Conservation (phyloP, 768 basidiomycete species). For the Xanthoconium stramineum region DNA sequence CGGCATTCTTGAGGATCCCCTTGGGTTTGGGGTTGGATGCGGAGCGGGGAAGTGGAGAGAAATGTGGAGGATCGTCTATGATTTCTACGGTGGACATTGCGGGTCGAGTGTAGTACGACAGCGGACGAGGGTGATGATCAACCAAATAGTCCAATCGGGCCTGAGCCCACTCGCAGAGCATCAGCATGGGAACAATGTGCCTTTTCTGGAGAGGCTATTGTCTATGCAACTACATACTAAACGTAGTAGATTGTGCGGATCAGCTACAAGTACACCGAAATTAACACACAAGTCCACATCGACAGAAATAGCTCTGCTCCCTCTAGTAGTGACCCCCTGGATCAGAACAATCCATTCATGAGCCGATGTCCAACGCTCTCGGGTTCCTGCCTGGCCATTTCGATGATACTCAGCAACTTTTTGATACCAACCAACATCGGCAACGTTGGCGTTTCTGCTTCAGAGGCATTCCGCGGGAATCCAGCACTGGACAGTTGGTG, state of each 20-base stretch:
- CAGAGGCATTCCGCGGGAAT: slow-evolving; percentile 42
- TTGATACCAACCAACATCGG: slow-evolving; percentile 86
- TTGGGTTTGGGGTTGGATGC: slow-evolving; percentile 73
- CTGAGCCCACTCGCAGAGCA: slow-evolving; percentile 2
- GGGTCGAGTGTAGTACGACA: not conserved
- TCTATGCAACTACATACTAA: no score
- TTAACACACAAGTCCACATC: slow-evolving; percentile 4
- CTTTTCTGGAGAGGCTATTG: slow-evolving; percentile 12
- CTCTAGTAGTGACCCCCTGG: not conserved
- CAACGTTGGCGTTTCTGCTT: slow-evolving; percentile 42
- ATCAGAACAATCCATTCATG: slow-evolving; percentile 52
- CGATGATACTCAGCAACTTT: slow-evolving; percentile 84
- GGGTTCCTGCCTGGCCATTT: slow-evolving; percentile 97
- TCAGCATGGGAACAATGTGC: slow-evolving; percentile 20
- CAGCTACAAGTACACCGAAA: slow-evolving; percentile 2
- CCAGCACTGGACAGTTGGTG: slow-evolving; percentile 71
- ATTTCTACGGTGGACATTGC: slow-evolving; percentile 30
- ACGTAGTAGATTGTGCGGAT: not conserved
- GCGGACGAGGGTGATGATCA: not conserved
- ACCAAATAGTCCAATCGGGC: not conserved
- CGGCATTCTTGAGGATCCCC: slow-evolving; percentile 85
- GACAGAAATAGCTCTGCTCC: slow-evolving; percentile 2
- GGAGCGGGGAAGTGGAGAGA: slow-evolving; percentile 56
- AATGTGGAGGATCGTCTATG: slow-evolving; percentile 40
- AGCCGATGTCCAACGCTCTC: slow-evolving; percentile 74